These are phyloP conservation scores for Aurinia saxatilis DNA, from an alignment of 345 rosid genomes.

Conservation along the genomic window DNA sequence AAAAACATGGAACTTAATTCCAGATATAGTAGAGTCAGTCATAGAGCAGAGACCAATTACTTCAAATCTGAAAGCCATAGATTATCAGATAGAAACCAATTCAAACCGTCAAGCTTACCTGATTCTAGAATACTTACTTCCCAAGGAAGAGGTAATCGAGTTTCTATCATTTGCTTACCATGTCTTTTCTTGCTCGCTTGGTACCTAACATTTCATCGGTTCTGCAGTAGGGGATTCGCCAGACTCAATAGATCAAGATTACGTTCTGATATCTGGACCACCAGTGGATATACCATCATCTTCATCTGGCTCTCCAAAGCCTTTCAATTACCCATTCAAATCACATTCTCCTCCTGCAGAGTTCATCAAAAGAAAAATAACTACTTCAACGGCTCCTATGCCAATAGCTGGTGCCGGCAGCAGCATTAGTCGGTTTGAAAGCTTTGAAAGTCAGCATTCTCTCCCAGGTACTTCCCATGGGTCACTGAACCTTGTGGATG, in stretches of 20 bases:
- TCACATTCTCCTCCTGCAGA: constrained; percentile 43
- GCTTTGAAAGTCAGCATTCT: constrained; percentile 57
- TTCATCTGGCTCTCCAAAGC: constrained; percentile 47
- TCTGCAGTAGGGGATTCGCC: constrained; percentile 55
- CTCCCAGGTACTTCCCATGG: constrained; percentile 78
- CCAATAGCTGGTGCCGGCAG: constrained; percentile 46
- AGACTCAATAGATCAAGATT: constrained; percentile 89
- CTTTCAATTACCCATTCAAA: constrained; percentile 41
- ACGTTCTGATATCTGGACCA: constrained; percentile 81
- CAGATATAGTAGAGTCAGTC: constrained; percentile 33
- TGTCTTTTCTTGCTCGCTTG: neutral
- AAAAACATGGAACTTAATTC: constrained; percentile 35
- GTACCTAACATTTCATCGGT: constrained; percentile 5
- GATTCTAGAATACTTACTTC: constrained; percentile 37
- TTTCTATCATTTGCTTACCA: constrained; percentile 3
- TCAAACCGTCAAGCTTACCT: constrained; percentile 34
- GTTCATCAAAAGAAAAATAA: constrained; percentile 25
- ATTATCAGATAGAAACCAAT: constrained; percentile 28
- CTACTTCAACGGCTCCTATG: constrained; percentile 60
- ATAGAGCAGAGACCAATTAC: neutral
- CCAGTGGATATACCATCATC: constrained; percentile 58
- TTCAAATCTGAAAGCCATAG: too few species aligned
- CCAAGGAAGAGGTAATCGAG: constrained; percentile 48
- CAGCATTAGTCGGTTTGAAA: constrained; percentile 36
- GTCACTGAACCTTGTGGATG: constrained; percentile 63